Conservation (phyloP, 1,284 basidiomycete genomes). For the Marasmius sp. region DNA sequence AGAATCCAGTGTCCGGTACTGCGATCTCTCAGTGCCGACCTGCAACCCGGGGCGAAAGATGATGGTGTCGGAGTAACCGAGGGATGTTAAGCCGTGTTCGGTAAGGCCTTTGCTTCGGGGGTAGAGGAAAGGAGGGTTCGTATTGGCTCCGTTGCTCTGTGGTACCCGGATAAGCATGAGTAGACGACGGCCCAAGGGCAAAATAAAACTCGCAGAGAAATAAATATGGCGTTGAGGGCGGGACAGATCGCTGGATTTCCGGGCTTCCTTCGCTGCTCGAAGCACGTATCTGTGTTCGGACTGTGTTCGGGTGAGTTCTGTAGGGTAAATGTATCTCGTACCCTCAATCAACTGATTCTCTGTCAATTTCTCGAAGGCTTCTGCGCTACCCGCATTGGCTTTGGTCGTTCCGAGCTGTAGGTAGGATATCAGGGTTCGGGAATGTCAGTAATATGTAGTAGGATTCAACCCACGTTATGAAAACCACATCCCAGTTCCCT, state of each 20-base stretch:
- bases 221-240: conserved; percentile 64
- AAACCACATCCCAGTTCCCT: conserved; percentile 70
- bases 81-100: conserved; percentile 60
- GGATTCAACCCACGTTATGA: conserved; percentile 44
- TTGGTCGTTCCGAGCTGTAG: conserved; percentile 62
- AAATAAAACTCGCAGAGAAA: conserved; percentile 51
- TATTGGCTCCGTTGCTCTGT: conserved; percentile 49
- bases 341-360: conserved; percentile 47
- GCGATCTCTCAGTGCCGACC: conserved; percentile 38
- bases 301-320: conserved; percentile 29
- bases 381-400: conserved; percentile 59
- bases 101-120: conserved; percentile 72
- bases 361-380: conserved; percentile 74
- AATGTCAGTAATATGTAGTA: not conserved
- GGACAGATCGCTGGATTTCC: conserved; percentile 41
- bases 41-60: conserved; percentile 65
- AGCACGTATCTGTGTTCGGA: conserved; percentile 60
- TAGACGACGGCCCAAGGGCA: not conserved
- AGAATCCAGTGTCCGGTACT: conserved; percentile 40
- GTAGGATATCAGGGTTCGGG: not conserved
- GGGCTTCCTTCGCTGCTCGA: conserved; percentile 64
- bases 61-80: conserved; percentile 70
- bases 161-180: not conserved
- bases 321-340: not conserved
- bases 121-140: conserved; percentile 53